Base-by-base conservation (phyloP, 768 basidiomycete species). In the Psilocybe cyanescens region DNA sequence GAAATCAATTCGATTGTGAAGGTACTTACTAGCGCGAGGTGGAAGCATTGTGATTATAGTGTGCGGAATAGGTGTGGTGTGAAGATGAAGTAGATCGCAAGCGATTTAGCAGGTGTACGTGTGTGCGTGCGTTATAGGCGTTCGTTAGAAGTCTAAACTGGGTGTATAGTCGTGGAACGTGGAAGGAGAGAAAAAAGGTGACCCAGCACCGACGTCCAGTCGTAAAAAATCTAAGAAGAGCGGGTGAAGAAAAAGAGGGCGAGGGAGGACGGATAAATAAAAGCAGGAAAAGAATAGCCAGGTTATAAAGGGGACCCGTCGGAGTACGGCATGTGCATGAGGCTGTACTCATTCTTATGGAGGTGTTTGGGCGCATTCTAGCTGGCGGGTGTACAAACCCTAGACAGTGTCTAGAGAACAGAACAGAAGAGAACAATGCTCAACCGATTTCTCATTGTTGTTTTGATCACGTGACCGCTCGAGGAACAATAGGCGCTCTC, bases 21-120 rank as follows among this genome's bases (percentile, higher is more conserved):
- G 41, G 14, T 1, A 72, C 76, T 65, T 59, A 77, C 76, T 61
- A 46, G 76, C 70, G 55, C 75, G 73, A 68, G 73, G 71, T 59
- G 72, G 72, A 44, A 74, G 62, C 75, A 76, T 76, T 41, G 29
- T 60, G 48, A 56, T 59, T 59, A 28, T 58, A 48, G 31, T 35
- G 52, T 48, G 48, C 46, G 58, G 58, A 54, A 46, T 45, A 41
- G 14, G 14, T 16, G 35, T 30, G 30, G 33, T 12, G 24, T 30
- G 39, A 54, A 4, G 57, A 49, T 54, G 44, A 14, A 39, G 46
- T 8, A 5, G 57, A 58, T 8, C 37, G 8, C 14, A 8, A 14
- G 37, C 37, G 37, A 14, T 39, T 39, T 39, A 39, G 37, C 14
- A 8, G 37, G 37, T 39, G 37, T 39, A 39, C 33, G 33, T 35